These are phyloP conservation scores for Pichia nanzhaoensis DNA, from an alignment of 805 yeast genomes.

Conservation along the genomic window DNA sequence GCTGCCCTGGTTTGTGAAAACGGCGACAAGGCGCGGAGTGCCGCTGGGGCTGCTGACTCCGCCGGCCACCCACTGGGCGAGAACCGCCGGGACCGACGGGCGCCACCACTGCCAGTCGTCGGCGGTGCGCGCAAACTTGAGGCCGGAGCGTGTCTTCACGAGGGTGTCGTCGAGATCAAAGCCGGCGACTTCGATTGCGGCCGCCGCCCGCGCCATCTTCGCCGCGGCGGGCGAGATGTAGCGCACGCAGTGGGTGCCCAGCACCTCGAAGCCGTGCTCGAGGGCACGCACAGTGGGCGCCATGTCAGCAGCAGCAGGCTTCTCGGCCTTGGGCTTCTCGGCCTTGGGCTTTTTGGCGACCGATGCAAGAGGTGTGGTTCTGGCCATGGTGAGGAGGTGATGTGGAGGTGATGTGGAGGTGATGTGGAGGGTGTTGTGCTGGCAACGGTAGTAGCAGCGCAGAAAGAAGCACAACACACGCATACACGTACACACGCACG, in stretches of 20 bases:
- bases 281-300: not conserved
- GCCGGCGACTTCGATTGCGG: slow-evolving; percentile 37
- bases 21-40: slow-evolving; percentile 37
- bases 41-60: not conserved
- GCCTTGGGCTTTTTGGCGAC: no score
- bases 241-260: slow-evolving; percentile 9
- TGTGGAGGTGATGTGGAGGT: no score
- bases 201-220: not conserved
- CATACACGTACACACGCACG: no score
- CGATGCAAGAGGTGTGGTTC: no score
- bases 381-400: no score
- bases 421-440: no score
- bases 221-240: slow-evolving; percentile 4
- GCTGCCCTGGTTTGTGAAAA: slow-evolving; percentile 86
- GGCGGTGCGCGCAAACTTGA: slow-evolving; percentile 48
- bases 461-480: no score
- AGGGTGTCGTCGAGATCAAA: slow-evolving; percentile 87
- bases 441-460: no score
- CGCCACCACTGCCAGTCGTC: slow-evolving; percentile 67
- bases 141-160: slow-evolving; percentile 57
- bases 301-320: not conserved
- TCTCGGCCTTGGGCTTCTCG: not conserved
- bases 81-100: slow-evolving; percentile 21
- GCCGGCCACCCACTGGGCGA: slow-evolving; percentile 15
- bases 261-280: not conserved